Evolutionary conservation across 1,139 yeast genomes (phyloP).

Genomic region (Lodderomyces orthopsilosis): DNA sequence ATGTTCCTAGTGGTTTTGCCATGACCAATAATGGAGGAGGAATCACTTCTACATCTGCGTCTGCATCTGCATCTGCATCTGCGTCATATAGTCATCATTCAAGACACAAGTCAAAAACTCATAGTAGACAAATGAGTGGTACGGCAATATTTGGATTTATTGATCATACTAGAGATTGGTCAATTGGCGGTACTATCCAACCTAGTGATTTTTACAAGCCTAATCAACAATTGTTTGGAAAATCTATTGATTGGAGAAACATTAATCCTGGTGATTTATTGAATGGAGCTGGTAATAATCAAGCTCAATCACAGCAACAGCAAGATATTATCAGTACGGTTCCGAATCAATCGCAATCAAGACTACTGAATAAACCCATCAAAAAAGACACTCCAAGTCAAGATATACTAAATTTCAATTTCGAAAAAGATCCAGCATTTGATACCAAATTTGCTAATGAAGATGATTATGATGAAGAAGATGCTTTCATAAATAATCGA

Average conservation of each 20-base stretch:
- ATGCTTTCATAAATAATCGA: background rate
- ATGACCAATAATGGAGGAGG: background rate
- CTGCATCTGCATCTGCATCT: conserved; percentile 8
- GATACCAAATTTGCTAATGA: conserved; percentile 27
- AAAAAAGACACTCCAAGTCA: conserved; percentile 10
- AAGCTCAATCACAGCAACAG: background rate
- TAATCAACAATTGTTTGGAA: conserved; percentile 9
- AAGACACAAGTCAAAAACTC: conserved; percentile 18
- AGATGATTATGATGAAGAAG: conserved; percentile 20
- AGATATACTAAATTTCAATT: conserved; percentile 15
- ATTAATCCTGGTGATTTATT: conserved; percentile 35
- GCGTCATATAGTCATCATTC: conserved; percentile 10
- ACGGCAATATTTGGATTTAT: conserved; percentile 64
- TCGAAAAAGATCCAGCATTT: conserved; percentile 16
- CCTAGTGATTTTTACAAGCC: conserved; percentile 18
- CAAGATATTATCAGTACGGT: conserved; percentile 1
- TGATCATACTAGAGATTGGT: conserved; percentile 52
- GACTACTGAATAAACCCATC: background rate
- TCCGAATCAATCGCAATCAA: background rate
- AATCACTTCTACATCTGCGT: conserved; percentile 8
- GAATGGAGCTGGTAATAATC: background rate
- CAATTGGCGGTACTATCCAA: conserved; percentile 39
- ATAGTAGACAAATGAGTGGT: conserved; percentile 48
- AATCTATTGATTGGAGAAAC: conserved; percentile 21
- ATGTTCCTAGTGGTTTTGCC: conserved; percentile 46